Percentiles rank a stretch among this genome's conserved stretches.
Conservation (phyloP, 2,329 filamentous ascomycete genomes). For the Stachybotrys chartarum region DNA sequence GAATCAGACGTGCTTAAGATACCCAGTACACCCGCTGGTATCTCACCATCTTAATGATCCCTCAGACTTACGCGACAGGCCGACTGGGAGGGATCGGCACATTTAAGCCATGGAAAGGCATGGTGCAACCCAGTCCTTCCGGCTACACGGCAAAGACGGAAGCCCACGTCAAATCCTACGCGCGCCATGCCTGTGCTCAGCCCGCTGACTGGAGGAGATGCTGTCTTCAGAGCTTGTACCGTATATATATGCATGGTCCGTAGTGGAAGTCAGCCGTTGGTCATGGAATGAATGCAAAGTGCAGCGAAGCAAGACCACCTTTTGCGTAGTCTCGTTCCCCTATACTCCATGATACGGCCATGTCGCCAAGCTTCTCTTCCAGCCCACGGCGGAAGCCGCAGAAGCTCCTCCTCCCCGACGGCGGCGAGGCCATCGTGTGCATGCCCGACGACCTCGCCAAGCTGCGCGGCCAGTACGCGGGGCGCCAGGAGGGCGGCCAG, state of each 20-base stretch:
- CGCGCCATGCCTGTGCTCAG: not conserved
- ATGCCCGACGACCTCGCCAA: slow-evolving; percentile 46
- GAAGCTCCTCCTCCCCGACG: slow-evolving; percentile 48
- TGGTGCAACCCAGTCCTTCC: not conserved
- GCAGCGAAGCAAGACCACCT: too few species aligned
- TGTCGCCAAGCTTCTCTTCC: slow-evolving; percentile 13
- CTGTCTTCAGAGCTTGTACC: not conserved
- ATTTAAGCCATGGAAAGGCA: not conserved
- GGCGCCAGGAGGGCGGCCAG: slow-evolving; percentile 9
- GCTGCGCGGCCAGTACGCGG: slow-evolving; percentile 35
- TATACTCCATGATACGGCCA: not conserved
- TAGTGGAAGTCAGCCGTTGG: too few species aligned
- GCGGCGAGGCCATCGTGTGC: slow-evolving; percentile 48
- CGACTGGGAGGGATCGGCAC: not conserved
- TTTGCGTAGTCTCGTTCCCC: not conserved
- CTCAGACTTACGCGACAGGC: not conserved
- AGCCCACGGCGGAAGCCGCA: slow-evolving; percentile 31
- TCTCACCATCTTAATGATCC: too few species aligned
- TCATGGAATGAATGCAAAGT: too few species aligned
- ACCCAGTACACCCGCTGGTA: too few species aligned
- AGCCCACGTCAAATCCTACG: not conserved
- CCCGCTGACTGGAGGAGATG: not conserved
- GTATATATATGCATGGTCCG: not conserved
- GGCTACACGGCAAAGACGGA: not conserved
- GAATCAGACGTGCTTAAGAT: too few species aligned